phyloP scores from a whole-genome alignment of 495 filamentous ascomycete genomes.

The Chaetomium cochliodes region DNA sequence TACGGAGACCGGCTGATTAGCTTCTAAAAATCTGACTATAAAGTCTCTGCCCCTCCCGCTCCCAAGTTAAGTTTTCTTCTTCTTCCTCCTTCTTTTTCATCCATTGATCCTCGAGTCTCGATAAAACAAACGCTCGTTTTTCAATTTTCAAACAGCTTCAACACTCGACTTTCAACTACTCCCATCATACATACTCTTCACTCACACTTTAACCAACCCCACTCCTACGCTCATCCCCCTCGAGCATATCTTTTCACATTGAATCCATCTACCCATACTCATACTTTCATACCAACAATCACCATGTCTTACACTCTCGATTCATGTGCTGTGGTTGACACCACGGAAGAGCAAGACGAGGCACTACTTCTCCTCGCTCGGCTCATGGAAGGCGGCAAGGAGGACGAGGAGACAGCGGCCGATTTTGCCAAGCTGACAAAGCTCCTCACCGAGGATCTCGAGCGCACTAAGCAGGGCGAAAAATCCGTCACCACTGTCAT shows the following conservation, averaged over 20 bases:
- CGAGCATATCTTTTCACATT: not conserved
- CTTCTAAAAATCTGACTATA: not conserved
- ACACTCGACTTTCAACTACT: not conserved
- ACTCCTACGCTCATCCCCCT: not conserved
- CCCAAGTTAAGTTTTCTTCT: too few relatives aligned
- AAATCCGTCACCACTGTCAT: slow-evolving; percentile 61
- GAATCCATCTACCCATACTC: not conserved
- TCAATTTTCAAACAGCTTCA: too few relatives aligned
- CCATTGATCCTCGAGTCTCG: too few relatives aligned
- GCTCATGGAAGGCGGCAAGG: slow-evolving; percentile 57
- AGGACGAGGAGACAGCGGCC: slow-evolving; percentile 53
- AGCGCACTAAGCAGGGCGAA: slow-evolving; percentile 38
- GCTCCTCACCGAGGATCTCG: slow-evolving; percentile 49
- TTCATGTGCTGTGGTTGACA: too few relatives aligned
- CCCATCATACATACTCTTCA: too few relatives aligned
- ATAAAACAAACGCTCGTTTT: too few relatives aligned
- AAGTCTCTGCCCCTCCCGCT: not conserved
- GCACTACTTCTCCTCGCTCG: slow-evolving; percentile 52
- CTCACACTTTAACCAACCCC: not conserved
- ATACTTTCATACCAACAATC: not conserved
- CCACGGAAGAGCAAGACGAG: slow-evolving; percentile 37
- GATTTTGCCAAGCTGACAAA: slow-evolving; percentile 51
- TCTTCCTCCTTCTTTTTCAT: too few relatives aligned
- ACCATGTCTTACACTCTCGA: slow-evolving; percentile 17
- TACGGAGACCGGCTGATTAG: too few relatives aligned